Evolutionary conservation across 495 filamentous ascomycete genomes (phyloP), one percentile per base, ranked within the genome.

Genomic region (Rusavskia elegans): DNA sequence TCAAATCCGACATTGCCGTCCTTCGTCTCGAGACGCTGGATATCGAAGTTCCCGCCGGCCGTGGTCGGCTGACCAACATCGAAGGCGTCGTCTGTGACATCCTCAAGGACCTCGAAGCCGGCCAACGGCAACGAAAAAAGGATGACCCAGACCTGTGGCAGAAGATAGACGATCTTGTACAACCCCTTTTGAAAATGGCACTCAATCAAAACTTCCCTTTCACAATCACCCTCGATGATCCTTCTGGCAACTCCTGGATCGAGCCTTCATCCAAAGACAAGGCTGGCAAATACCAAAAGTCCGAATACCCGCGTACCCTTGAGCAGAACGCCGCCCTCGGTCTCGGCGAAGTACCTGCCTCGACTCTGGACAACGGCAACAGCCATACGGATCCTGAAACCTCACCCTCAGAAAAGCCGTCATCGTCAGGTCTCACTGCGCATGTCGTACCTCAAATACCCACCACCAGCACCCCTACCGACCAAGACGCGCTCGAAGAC

Each of bases 211-310:
- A 71, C 2, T 89, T 90, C 61, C 92, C 93, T n/a, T 95, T 97
- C 71, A 80, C 83, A 7, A 67, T 97, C 32, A 78, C 76, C 11
- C 64, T 95, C 32, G 87, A 99, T 63, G 92, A 99, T 59, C 84
- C 84, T 2, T 85, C 89, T 4, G 92, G 92, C n/a, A 99, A 99
- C 72, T 93, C 87, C 3, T 97, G 85, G 78, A 93, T 99, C 59
- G 87, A 94, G 48, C 92, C 92, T 30, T 83, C 84, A 55, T 75
- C 82, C 52, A 68, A 76, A 39, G 85, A 90, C 59, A 66, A 70
- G 50, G 79, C 84, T 2, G 68, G 63, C 48, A 96, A 95, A 66
- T 96, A 89, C 78, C 72, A 71, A 25, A 83, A 85, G 57, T 73
- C 71, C 39, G 83, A 95, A 61, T 99, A 94, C 61, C 64, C 81